Conservation (phyloP, 192 early-diverging fungal genomes). For the Radiomyces spectabilis region DNA sequence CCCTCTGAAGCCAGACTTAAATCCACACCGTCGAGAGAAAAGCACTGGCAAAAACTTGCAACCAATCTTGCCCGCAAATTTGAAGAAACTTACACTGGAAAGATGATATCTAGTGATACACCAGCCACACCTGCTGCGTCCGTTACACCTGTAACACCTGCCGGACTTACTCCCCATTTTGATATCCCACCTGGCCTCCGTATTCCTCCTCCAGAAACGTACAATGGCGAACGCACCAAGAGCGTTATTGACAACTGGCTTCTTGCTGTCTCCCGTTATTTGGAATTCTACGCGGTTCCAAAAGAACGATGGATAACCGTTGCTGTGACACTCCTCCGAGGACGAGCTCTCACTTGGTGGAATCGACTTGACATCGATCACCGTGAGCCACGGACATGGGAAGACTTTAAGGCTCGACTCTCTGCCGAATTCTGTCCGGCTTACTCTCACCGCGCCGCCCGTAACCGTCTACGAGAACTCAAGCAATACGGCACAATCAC, state of each 20-base stretch:
- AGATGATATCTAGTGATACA: background rate
- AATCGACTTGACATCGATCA: background rate
- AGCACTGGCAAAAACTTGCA: background rate
- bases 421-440: background rate
- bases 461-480: background rate
- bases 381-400: background rate
- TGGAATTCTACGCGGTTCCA: background rate
- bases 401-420: background rate
- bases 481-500: background rate
- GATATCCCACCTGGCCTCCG: no score
- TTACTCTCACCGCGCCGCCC: background rate
- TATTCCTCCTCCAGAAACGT: no score
- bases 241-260: no score
- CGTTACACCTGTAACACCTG: no score
- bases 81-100: background rate
- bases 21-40: background rate
- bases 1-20: no score
- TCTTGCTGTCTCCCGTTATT: no score
- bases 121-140: no score
- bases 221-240: no score
- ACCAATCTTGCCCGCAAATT: background rate
- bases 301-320: background rate
- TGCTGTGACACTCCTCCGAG: no score
- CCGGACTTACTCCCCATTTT: no score
- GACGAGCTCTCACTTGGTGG: background rate